Evolutionary conservation across 129 eudicot species (phyloP), one percentile per base, ranked within the genome.

Genomic region (Ambrosia trifida): DNA sequence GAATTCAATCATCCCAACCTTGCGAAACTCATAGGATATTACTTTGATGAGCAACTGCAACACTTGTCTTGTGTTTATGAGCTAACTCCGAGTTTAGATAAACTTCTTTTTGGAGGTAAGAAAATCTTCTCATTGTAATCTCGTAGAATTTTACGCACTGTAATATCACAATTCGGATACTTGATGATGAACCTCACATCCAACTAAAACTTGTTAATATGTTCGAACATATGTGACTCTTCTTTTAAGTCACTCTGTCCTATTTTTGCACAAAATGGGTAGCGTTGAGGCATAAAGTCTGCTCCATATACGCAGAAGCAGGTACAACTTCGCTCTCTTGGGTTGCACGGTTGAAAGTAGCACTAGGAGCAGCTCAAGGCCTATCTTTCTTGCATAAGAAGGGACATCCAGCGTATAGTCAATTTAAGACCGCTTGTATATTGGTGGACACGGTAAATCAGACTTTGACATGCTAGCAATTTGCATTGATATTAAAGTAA

Each of bases 321-420:
- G 40, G 63, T 35, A 50, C 24, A 11, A 40, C 33, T 53, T 59
- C 78, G 30, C 74, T 66, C 66, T 31, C 78, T 54, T 72, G 78
- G 83, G 28, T 20, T 58, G 73, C 64, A 60, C 65, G 83, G 11
- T 7, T 72, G 4, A 57, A 79, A 64, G 57, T 79, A 64, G 83
- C 75, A 3, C 2, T 24, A 14, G 75, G 74, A 20, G 75, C 70
- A 24, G 78, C 83, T 18, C 20, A 65, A 11, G 79, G 79, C 14
- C 76, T 74, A 30, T 63, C 50, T 35, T 60, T 73, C 59, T 59
- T 79, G 43, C 76, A 79, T 41, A 59, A 69, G 36, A 49, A 50
- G 61, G 69, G 61, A 2, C 32, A 41, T n/a, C 62, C n/a, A n/a
- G 46, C 66, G 1, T 73, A 66, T 61, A 46, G 1, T 12, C 75